Conservation (phyloP, 371 early-diverging fungal genomes). For the Mucor irregularis region DNA sequence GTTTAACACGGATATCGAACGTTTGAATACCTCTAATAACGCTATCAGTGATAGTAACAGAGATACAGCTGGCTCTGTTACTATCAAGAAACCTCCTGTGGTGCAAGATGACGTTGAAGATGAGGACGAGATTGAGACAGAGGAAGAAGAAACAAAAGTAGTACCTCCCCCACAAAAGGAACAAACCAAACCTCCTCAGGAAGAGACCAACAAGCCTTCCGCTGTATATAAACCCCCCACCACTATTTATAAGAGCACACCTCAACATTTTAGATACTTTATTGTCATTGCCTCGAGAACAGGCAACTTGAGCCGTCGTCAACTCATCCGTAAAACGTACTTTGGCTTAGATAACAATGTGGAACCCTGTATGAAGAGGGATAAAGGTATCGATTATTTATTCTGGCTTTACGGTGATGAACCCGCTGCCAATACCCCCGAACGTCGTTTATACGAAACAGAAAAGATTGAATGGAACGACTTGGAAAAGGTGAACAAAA, state of each 20-base stretch:
- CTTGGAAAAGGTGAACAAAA: conserved; percentile 23
- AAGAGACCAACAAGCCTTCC: not conserved
- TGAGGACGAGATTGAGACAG: not conserved
- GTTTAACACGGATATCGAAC: conserved; percentile 21
- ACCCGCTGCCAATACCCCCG: conserved; percentile 23
- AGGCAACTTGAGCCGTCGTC: conserved; percentile 41
- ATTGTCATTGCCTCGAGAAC: conserved; percentile 53
- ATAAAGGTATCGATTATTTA: conserved; percentile 45
- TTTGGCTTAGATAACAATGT: conserved; percentile 56
- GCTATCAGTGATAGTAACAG: conserved; percentile 1
- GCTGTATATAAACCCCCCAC: not conserved
- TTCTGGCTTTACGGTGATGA: conserved; percentile 56
- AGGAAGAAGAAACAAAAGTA: conserved; percentile 1
- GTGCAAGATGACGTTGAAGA: not conserved
- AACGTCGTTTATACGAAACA: conserved; percentile 47
- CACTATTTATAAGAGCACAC: not conserved
- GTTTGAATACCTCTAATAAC: not conserved
- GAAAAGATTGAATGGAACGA: conserved; percentile 62
- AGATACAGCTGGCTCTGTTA: not conserved
- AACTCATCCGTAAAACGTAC: conserved; percentile 51
- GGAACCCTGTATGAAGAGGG: conserved; percentile 53
- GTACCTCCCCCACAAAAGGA: not conserved
- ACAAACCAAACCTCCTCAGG: not conserved
- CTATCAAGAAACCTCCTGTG: not conserved
- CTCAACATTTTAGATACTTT: conserved; percentile 46